Conservation (phyloP, 2,329 filamentous ascomycete genomes). For the Apiospora malaysiana region DNA sequence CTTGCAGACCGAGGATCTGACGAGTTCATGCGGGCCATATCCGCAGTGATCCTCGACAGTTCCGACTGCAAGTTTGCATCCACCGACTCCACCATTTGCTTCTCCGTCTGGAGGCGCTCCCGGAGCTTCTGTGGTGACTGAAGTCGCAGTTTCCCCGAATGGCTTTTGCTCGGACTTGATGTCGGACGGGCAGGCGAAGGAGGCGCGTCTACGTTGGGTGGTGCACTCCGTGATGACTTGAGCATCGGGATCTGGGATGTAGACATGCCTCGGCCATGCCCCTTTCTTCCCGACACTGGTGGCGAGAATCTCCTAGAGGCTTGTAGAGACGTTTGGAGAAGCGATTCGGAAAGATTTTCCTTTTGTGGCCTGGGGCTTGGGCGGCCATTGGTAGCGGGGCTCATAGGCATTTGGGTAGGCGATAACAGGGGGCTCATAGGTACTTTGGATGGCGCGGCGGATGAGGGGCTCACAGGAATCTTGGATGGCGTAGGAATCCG, state of each 20-base stretch:
- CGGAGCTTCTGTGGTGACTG: slow-evolving; percentile 78
- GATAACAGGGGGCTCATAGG: slow-evolving; percentile 55
- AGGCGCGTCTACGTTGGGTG: slow-evolving; percentile 15
- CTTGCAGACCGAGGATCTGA: slow-evolving; percentile 44
- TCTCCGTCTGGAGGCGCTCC: slow-evolving; percentile 84
- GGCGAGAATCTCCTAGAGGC: slow-evolving; percentile 29
- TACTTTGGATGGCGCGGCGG: slow-evolving; percentile 54
- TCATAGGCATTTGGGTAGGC: slow-evolving; percentile 38
- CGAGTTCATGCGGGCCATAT: slow-evolving; percentile 68
- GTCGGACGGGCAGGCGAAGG: slow-evolving; percentile 37
- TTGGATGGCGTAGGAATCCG: slow-evolving; percentile 26
- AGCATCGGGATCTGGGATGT: slow-evolving; percentile 62
- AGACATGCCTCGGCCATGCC: slow-evolving; percentile 58
- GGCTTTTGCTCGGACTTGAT: slow-evolving; percentile 47
- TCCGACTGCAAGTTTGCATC: slow-evolving; percentile 76
- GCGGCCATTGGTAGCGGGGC: slow-evolving; percentile 27
- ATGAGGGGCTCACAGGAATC: slow-evolving; percentile 30
- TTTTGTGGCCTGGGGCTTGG: slow-evolving; percentile 47
- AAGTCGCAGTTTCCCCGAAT: slow-evolving; percentile 65
- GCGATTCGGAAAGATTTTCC: slow-evolving; percentile 47
- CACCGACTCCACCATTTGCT: slow-evolving; percentile 72
- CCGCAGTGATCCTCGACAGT: slow-evolving; percentile 78
- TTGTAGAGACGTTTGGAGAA: slow-evolving; percentile 31
- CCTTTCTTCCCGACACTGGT: slow-evolving; percentile 31
- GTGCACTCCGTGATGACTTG: slow-evolving; percentile 33